Percentiles rank a stretch among this genome's conserved stretches.
Conservation (phyloP, 1,139 yeast species). For the Citeromyces hawaiiensis region DNA sequence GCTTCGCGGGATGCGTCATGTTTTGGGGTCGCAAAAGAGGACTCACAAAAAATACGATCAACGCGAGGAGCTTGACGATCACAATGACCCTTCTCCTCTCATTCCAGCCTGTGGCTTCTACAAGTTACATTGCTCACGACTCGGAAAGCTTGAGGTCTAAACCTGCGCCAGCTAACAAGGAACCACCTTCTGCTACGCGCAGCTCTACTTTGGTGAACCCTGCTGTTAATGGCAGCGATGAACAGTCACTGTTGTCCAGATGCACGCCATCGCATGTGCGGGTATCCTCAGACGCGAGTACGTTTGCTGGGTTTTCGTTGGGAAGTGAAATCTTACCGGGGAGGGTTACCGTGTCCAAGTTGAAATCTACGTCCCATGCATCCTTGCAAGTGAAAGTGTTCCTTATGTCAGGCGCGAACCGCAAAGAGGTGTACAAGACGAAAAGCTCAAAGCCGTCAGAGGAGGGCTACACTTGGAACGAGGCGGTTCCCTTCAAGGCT, state of each 20-base stretch:
- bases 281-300: slow-evolving; percentile 11
- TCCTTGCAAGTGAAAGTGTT: slow-evolving; percentile 35
- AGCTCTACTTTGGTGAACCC: slow-evolving; percentile 7
- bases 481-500: slow-evolving; percentile 55
- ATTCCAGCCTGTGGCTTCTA: not conserved
- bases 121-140: not conserved
- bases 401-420: slow-evolving; percentile 35
- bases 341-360: slow-evolving; percentile 28
- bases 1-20: slow-evolving; percentile 1
- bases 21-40: slow-evolving; percentile 6
- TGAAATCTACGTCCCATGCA: slow-evolving; percentile 11
- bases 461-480: slow-evolving; percentile 44
- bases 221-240: slow-evolving; percentile 9
- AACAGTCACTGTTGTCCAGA: slow-evolving; percentile 6
- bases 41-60: slow-evolving; percentile 1
- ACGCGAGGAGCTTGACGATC: not conserved
- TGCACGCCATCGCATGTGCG: slow-evolving; percentile 8
- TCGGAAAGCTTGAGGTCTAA: not conserved
- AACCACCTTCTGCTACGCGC: slow-evolving; percentile 2
- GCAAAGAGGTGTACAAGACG: slow-evolving; percentile 54
- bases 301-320: slow-evolving; percentile 22
- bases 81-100: not conserved
- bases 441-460: slow-evolving; percentile 40
- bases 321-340: slow-evolving; percentile 40
- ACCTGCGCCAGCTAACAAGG: slow-evolving; percentile 1